These are phyloP conservation scores for Exobasidium rhododendri DNA, from an alignment of 1,284 basidiomycete genomes.

Conservation along the genomic window DNA sequence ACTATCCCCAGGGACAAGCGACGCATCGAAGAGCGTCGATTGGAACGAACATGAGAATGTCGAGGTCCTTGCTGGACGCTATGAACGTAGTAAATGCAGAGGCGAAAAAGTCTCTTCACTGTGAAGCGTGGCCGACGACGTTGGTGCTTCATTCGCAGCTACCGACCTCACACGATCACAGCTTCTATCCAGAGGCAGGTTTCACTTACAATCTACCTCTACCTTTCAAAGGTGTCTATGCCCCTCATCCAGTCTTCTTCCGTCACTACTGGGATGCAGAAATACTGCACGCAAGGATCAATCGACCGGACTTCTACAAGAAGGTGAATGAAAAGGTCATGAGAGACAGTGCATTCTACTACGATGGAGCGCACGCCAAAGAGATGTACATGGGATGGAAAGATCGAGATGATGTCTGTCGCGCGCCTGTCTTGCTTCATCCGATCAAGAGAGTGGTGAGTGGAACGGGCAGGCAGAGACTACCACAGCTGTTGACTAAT, in stretches of 20 bases:
- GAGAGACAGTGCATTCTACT: slow-evolving; percentile 53
- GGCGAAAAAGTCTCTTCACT: slow-evolving; percentile 53
- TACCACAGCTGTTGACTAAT: too few relatives aligned
- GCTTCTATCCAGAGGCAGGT: slow-evolving; percentile 52
- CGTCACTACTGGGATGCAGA: slow-evolving; percentile 51
- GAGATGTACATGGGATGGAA: slow-evolving; percentile 55
- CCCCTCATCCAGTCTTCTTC: slow-evolving; percentile 54
- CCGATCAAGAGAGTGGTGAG: slow-evolving; percentile 45
- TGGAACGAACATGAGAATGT: slow-evolving; percentile 55
- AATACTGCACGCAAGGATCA: slow-evolving; percentile 49
- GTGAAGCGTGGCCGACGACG: slow-evolving; percentile 54
- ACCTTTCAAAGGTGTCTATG: slow-evolving; percentile 55
- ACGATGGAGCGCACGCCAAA: slow-evolving; percentile 49
- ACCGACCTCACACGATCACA: slow-evolving; percentile 47
- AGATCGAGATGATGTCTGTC: slow-evolving; percentile 48
- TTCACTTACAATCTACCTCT: slow-evolving; percentile 52
- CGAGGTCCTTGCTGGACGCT: slow-evolving; percentile 49
- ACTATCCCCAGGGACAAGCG: slow-evolving; percentile 47
- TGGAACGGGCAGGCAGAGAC: too few relatives aligned
- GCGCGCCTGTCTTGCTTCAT: slow-evolving; percentile 51
- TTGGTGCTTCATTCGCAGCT: slow-evolving; percentile 53
- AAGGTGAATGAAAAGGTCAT: slow-evolving; percentile 54
- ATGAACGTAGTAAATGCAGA: slow-evolving; percentile 55
- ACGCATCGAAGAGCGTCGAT: slow-evolving; percentile 53
- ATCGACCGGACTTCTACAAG: slow-evolving; percentile 52